A percentile compares a stretch with the other conserved stretches of the same genome.
These are phyloP conservation scores for Neodidymelliopsis sp. DNA, from an alignment of 2,329 filamentous ascomycete species.

Conservation along the genomic window DNA sequence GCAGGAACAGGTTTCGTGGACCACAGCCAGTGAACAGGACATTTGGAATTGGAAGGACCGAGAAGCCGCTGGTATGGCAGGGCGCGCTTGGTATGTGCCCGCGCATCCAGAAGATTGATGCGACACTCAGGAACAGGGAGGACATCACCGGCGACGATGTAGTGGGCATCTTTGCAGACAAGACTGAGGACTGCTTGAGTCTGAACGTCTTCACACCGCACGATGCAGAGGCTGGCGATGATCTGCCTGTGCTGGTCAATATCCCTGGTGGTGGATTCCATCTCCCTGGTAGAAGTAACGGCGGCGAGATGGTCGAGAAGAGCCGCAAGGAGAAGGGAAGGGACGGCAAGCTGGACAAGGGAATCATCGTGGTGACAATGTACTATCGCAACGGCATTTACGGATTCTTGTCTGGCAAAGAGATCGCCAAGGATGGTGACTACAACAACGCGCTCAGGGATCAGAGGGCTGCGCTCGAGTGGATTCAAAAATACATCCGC, in stretches of 20 bases:
- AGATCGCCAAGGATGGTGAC: slow-evolving; percentile 48
- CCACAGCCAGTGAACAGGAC: slow-evolving; percentile 41
- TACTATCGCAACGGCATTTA: slow-evolving; percentile 52
- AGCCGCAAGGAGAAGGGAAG: slow-evolving; percentile 35
- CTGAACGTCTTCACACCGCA: slow-evolving; percentile 47
- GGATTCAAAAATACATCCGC: slow-evolving; percentile 52
- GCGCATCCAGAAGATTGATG: slow-evolving; percentile 44
- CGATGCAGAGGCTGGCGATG: slow-evolving; percentile 43
- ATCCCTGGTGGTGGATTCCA: slow-evolving; percentile 58
- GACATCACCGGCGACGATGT: slow-evolving; percentile 38
- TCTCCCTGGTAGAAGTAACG: slow-evolving; percentile 41
- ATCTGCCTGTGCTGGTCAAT: slow-evolving; percentile 52
- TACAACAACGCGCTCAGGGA: slow-evolving; percentile 49
- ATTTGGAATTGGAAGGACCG: slow-evolving; percentile 30
- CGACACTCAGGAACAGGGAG: slow-evolving; percentile 32
- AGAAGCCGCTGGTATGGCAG: slow-evolving; percentile 38
- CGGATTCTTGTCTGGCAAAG: slow-evolving; percentile 54
- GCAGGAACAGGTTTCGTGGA: slow-evolving; percentile 41
- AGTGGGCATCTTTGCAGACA: slow-evolving; percentile 34
- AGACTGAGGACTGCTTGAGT: slow-evolving; percentile 53
- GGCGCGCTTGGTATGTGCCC: slow-evolving; percentile 45
- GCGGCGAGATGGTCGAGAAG: slow-evolving; percentile 43
- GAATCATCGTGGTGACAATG: slow-evolving; percentile 43
- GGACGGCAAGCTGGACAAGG: slow-evolving; percentile 40
- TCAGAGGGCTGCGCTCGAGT: slow-evolving; percentile 50